phyloP scores from a whole-genome alignment of 257 asterid genomes.

The Petunia secreta region DNA sequence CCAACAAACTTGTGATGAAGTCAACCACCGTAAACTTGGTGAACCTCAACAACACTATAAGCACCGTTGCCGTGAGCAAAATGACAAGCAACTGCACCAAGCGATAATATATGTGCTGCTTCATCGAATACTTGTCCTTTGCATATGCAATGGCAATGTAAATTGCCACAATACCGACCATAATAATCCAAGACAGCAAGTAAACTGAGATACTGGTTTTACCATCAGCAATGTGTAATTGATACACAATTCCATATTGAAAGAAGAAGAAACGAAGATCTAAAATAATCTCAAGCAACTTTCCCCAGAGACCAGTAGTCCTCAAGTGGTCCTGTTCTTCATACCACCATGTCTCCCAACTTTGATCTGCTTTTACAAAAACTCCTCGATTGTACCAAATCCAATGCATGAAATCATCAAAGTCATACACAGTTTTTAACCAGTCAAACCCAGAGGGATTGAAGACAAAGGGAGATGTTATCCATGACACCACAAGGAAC shows the following conservation, averaged over 20 bases:
- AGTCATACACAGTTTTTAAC: slow-evolving; percentile 93
- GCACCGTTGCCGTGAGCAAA: slow-evolving; percentile 48
- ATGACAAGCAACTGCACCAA: slow-evolving; percentile 81
- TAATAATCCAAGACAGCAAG: slow-evolving; percentile 83
- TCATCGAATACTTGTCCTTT: slow-evolving; percentile 71
- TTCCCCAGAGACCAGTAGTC: slow-evolving; percentile 97
- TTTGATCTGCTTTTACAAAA: slow-evolving; percentile 72
- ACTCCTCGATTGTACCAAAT: slow-evolving; percentile 77
- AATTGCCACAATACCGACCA: slow-evolving; percentile 59
- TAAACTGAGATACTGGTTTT: slow-evolving; percentile 67
- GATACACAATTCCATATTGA: slow-evolving; percentile 94
- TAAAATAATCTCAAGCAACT: slow-evolving; percentile 79
- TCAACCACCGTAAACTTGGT: slow-evolving; percentile 49
- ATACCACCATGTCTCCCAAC: slow-evolving; percentile 99
- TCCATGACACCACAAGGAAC: slow-evolving; percentile 93
- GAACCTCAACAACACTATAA: slow-evolving; percentile 57
- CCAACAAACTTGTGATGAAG: slow-evolving; percentile 74
- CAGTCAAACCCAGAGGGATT: slow-evolving; percentile 96
- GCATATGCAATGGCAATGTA: slow-evolving; percentile 72
- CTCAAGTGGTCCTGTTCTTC: slow-evolving; percentile 92
- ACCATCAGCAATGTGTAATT: slow-evolving; percentile 53
- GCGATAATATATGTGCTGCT: slow-evolving; percentile 73
- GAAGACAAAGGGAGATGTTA: slow-evolving; percentile 81
- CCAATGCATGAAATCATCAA: slow-evolving; percentile 81
- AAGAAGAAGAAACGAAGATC: slow-evolving; percentile 94